Percentiles rank a stretch among this genome's conserved stretches.
phyloP scores from a whole-genome alignment of 2,329 filamentous ascomycete genomes.

The Aspergillus sp. region DNA sequence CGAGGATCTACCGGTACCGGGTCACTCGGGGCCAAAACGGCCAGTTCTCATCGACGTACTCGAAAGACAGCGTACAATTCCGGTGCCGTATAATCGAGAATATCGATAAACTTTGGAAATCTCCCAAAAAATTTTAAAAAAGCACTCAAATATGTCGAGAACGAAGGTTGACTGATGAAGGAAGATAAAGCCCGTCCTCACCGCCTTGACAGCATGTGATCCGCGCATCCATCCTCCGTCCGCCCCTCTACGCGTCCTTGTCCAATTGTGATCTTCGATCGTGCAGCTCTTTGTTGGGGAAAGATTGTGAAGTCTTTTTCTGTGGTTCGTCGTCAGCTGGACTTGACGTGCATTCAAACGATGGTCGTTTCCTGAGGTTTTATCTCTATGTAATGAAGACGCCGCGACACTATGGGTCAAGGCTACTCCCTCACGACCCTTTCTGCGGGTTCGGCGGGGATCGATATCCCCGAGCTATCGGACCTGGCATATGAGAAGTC shows the following conservation, averaged over 20 bases:
- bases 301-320: background rate
- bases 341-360: background rate
- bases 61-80: background rate
- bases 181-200: constrained; percentile 2
- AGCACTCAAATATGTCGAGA: background rate
- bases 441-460: constrained; percentile 85
- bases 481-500: constrained; percentile 91
- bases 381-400: constrained; percentile 29
- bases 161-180: background rate
- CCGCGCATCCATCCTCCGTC: background rate
- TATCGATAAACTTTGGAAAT: too few species aligned
- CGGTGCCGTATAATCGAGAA: too few species aligned
- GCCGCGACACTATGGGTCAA: constrained; percentile 73
- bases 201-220: constrained; percentile 14
- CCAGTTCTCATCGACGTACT: background rate
- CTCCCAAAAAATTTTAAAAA: background rate
- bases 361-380: background rate
- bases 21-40: background rate
- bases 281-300: background rate
- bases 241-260: background rate
- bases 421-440: constrained; percentile 92
- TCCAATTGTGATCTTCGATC: background rate
- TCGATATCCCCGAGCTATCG: constrained; percentile 87
- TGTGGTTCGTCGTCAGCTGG: background rate
- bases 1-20: background rate